Base-by-base conservation (phyloP, 2,329 filamentous ascomycete species). In the Malbranchea zuffiana region DNA sequence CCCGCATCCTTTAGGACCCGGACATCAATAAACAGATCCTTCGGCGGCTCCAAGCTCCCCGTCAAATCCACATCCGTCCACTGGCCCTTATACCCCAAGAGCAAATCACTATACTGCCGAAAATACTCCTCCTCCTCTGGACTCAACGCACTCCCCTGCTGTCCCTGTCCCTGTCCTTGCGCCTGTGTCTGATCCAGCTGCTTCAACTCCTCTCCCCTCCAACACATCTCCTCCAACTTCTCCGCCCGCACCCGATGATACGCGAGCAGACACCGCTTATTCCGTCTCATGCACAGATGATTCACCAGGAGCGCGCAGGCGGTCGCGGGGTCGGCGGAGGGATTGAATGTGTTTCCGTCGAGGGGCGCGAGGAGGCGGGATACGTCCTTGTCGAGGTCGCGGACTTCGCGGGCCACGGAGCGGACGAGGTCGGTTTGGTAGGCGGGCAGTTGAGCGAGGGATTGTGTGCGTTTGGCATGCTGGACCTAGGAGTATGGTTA, bases 41-140 rank as follows among this genome's bases (percentile, higher is more conserved):
- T 76, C n/a, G 90, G 90, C 16, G 90, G 90, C 54, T 94, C 86
- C 54, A 98, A 66, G 53, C 82, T 90, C 20, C 90, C 90, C 2
- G 90, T 95, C 37, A 98, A 67, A 60, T 98, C 90, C 47, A 98
- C 82, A 56, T 98, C 90, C 13, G 88, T 96, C 88, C 88, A 98
- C 53, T 94, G 86, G 1, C 90, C 90, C 59, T 98, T 98, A 62
- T 92, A 95, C 2, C 86, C 84, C n/a, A 88, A 85, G 38, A 98
- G 66, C 47, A 98, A 68, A 52, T 98, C 87, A 46, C 81, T 80
- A 55, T 95, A 98, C 53, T 87, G 80, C 42, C 88, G 73, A 40
- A 94, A 82, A 54, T 95, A 98, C 50, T 96, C 90, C 59, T 95
- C 87, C 59, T 98, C 90, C 56, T 96, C 88, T 0, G 90, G 87